Percentiles rank a stretch among this genome's conserved stretches.
These are phyloP conservation scores for Claviceps purpurea DNA, from an alignment of 2,329 filamentous ascomycete species.

Conservation along the genomic window DNA sequence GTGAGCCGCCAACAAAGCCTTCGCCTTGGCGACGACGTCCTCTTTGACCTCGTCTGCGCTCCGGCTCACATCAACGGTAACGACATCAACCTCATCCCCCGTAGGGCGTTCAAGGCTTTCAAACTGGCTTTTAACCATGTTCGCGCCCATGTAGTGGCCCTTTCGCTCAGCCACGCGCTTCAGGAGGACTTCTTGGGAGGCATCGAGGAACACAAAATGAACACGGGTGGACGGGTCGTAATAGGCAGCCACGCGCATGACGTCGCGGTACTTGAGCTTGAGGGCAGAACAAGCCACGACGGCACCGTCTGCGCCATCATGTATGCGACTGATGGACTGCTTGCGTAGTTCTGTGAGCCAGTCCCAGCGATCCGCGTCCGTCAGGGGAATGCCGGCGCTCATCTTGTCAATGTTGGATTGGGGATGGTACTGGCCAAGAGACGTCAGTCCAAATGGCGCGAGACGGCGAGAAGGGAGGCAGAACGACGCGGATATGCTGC, in stretches of 20 bases:
- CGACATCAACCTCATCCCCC: slow-evolving; percentile 55
- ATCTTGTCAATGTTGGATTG: slow-evolving; percentile 82
- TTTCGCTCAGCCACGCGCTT: slow-evolving; percentile 61
- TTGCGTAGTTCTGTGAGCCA: slow-evolving; percentile 76
- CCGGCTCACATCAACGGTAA: slow-evolving; percentile 55
- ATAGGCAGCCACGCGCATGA: slow-evolving; percentile 70
- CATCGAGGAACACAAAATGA: slow-evolving; percentile 86
- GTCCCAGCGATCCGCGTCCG: slow-evolving; percentile 92
- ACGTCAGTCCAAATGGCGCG: not conserved
- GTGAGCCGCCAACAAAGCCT: slow-evolving; percentile 30
- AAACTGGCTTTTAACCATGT: slow-evolving; percentile 91
- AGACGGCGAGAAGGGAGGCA: too few relatives aligned
- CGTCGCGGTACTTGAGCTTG: slow-evolving; percentile 94
- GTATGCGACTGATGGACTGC: slow-evolving; percentile 44
- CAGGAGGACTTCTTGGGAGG: slow-evolving; percentile 61
- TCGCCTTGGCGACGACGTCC: slow-evolving; percentile 45
- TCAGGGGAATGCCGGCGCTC: slow-evolving; percentile 68
- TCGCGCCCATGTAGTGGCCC: slow-evolving; percentile 89
- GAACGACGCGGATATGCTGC: too few relatives aligned
- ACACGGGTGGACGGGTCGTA: slow-evolving; percentile 60
- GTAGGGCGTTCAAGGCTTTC: slow-evolving; percentile 72
- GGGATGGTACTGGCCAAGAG: slow-evolving; percentile 50
- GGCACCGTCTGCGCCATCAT: slow-evolving; percentile 53
- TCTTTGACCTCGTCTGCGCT: slow-evolving; percentile 45
- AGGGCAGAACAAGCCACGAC: slow-evolving; percentile 92